Percentiles rank a stretch among this genome's conserved stretches.
phyloP scores from a whole-genome alignment of 1,139 yeast genomes.

The Pichia sp. region DNA sequence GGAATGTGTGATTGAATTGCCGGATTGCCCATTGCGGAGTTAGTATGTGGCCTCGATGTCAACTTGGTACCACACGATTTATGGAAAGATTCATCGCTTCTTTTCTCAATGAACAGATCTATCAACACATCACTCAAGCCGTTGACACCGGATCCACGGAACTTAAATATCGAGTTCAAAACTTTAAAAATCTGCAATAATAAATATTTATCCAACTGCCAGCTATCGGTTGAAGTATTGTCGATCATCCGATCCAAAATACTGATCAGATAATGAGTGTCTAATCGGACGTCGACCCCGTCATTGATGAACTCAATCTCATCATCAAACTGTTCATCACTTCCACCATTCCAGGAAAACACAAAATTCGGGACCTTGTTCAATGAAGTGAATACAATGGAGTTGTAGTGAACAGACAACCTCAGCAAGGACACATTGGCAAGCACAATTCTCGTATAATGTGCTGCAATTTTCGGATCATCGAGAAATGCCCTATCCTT shows the following conservation, averaged over 20 bases:
- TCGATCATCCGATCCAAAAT: conserved; percentile 17
- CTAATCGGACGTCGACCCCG: conserved; percentile 16
- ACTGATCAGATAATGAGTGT: conserved; percentile 16
- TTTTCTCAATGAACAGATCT: conserved; percentile 11
- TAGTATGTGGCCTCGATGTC: not conserved
- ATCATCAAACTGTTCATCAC: conserved; percentile 9
- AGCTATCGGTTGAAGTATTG: conserved; percentile 15
- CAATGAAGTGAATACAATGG: conserved; percentile 1
- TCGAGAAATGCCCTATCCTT: conserved; percentile 13
- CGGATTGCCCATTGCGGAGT: not conserved
- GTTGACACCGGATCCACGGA: conserved; percentile 6
- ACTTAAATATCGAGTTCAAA: conserved; percentile 19
- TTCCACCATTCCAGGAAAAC: conserved; percentile 15
- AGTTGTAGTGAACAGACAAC: conserved; percentile 9
- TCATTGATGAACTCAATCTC: not conserved
- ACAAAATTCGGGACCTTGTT: conserved; percentile 11
- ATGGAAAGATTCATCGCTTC: conserved; percentile 7
- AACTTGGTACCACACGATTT: conserved; percentile 1
- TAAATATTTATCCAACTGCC: conserved; percentile 16
- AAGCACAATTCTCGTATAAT: conserved; percentile 11
- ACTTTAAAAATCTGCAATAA: conserved; percentile 20
- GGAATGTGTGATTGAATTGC: not conserved
- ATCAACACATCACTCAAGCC: conserved; percentile 11
- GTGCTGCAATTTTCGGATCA: conserved; percentile 10
- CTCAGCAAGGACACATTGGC: conserved; percentile 12